These are phyloP conservation scores for Eruca vesicaria DNA, from an alignment of 441 rosid genomes.

Conservation along the genomic window DNA sequence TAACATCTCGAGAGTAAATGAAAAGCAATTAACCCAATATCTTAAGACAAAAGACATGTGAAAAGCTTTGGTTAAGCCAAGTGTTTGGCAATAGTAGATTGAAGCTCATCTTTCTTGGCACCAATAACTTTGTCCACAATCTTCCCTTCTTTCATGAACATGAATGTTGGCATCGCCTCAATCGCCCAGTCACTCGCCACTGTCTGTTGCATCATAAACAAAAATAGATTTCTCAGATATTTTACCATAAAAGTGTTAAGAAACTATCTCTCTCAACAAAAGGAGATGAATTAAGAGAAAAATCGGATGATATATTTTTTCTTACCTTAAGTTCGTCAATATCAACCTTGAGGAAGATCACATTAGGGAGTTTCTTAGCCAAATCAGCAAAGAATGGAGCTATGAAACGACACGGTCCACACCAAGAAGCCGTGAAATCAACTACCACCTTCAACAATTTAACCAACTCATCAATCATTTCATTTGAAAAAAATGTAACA, in stretches of 20 bases:
- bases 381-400: constrained; percentile 75
- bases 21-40: neutral
- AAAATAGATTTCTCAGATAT: neutral
- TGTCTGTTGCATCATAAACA: constrained; percentile 41
- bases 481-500: neutral
- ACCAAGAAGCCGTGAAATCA: constrained; percentile 95
- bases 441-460: constrained; percentile 56
- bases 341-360: constrained; percentile 80
- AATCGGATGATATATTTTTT: neutral
- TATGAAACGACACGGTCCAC: constrained; percentile 91
- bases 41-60: neutral
- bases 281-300: neutral
- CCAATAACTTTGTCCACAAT: constrained; percentile 83
- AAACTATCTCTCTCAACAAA: neutral
- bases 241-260: neutral
- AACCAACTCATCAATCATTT: neutral
- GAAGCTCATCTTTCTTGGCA: constrained; percentile 74
- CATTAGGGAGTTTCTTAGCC: constrained; percentile 69
- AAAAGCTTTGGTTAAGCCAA: constrained; percentile 36
- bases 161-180: constrained; percentile 93
- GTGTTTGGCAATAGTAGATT: constrained; percentile 62
- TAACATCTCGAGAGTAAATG: neutral
- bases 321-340: constrained; percentile 80
- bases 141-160: constrained; percentile 78
- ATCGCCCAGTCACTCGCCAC: constrained; percentile 87